A percentile compares a stretch with the other conserved stretches of the same genome.
These are phyloP conservation scores for Monosporozyma aquatica DNA, from an alignment of 805 yeast species.

Conservation along the genomic window DNA sequence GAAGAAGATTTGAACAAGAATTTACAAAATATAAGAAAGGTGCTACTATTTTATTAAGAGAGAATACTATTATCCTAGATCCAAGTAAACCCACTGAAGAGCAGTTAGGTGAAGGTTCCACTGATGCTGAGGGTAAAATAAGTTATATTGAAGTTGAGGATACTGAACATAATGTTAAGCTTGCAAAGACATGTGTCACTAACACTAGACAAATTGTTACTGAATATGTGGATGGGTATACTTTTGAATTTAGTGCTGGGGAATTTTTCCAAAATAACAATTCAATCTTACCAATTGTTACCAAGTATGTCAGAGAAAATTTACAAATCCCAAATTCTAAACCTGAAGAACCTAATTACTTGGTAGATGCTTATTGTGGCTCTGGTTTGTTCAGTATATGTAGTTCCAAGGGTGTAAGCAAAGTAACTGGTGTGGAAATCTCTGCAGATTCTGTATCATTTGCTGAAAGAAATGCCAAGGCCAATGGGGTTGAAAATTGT, in stretches of 20 bases:
- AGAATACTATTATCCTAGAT: slow-evolving; percentile 45
- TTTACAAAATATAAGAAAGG: slow-evolving; percentile 54
- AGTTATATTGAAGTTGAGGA: slow-evolving; percentile 30
- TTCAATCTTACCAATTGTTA: slow-evolving; percentile 76
- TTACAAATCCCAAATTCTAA: slow-evolving; percentile 38
- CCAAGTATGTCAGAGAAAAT: slow-evolving; percentile 70
- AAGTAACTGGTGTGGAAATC: slow-evolving; percentile 88
- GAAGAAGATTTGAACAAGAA: slow-evolving; percentile 43
- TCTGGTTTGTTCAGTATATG: slow-evolving; percentile 89
- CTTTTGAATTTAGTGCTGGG: slow-evolving; percentile 85
- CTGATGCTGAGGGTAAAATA: slow-evolving; percentile 32
- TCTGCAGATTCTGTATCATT: slow-evolving; percentile 84
- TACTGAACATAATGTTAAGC: slow-evolving; percentile 24
- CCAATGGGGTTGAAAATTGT: slow-evolving; percentile 70
- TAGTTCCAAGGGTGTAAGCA: slow-evolving; percentile 69
- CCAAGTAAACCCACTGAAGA: slow-evolving; percentile 23
- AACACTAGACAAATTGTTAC: slow-evolving; percentile 69
- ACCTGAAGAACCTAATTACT: slow-evolving; percentile 45
- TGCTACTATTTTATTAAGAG: slow-evolving; percentile 80
- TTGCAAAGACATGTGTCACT: slow-evolving; percentile 67
- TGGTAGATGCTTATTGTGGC: slow-evolving; percentile 95
- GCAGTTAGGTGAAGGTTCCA: slow-evolving; percentile 39
- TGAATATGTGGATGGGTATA: slow-evolving; percentile 64
- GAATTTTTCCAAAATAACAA: slow-evolving; percentile 96
- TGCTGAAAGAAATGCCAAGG: slow-evolving; percentile 71